Conservation (phyloP, 371 early-diverging fungal genomes). For the Mortierella sp. region DNA sequence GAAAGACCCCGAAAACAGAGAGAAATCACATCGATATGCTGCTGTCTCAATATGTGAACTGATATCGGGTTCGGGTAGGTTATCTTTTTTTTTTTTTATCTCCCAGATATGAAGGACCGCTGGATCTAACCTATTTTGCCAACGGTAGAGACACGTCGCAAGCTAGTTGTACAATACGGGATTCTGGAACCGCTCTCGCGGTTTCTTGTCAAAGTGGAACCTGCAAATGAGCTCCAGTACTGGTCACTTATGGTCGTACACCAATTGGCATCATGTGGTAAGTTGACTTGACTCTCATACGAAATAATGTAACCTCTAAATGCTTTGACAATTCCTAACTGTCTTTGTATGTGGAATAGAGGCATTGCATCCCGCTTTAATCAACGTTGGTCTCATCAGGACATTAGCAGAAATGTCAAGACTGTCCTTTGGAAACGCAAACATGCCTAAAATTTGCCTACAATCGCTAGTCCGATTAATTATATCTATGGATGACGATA, state of each 20-base stretch:
- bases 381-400: conserved; percentile 69
- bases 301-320: neutral
- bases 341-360: conserved; percentile 50
- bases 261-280: conserved; percentile 79
- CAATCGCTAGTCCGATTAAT: conserved; percentile 85
- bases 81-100: neutral
- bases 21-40: conserved; percentile 74
- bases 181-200: conserved; percentile 71
- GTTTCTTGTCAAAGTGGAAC: conserved; percentile 68
- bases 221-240: conserved; percentile 82
- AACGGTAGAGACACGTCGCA: conserved; percentile 34
- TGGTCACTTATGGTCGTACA: conserved; percentile 85
- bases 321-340: neutral
- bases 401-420: conserved; percentile 78
- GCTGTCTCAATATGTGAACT: conserved; percentile 80
- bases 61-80: conserved; percentile 72
- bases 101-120: neutral
- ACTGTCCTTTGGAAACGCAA: conserved; percentile 83
- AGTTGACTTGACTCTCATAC: neutral
- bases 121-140: neutral
- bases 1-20: conserved; percentile 66
- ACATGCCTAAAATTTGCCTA: conserved; percentile 86
- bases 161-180: conserved; percentile 68
- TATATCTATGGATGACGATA: conserved; percentile 63
- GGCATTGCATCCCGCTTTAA: conserved; percentile 69